Base-by-base conservation (phyloP, 768 basidiomycete genomes). In the Pleurotus platypus region DNA sequence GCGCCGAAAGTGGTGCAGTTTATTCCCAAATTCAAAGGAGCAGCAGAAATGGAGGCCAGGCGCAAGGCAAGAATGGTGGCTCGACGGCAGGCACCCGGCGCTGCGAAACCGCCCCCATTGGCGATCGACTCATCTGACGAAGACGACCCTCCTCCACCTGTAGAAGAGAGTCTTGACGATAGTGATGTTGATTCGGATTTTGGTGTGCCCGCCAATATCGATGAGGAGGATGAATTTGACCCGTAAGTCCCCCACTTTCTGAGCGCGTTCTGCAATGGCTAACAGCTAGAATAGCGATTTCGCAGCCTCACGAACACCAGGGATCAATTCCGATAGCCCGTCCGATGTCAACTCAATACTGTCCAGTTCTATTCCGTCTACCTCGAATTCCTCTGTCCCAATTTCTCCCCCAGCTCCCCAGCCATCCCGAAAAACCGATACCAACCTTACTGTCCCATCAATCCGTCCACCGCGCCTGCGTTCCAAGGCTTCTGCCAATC, bases 21-120 rank as follows among this genome's bases (percentile, higher is more conserved):
- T 62, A 75, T 89, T 22, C 91, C 91, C 15, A 86, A 82, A 50
- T 92, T 93, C 73, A 89, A 85, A 61, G 86, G 89, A 6, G 87
- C 88, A 0, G 90, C 83, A n/a, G 90, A 94, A 67, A 92, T 92
- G 90, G 92, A 92, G 60, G 83, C 79, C 3, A 76, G 90, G 13
- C 72, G 92, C 22, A 78, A 79, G 56, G 69, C 79, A 40, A 78
- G 91, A 11, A 82, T 93, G 75, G 82, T 81, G 40, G 86, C 86
- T 4, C 81, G 88, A 11, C 71, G 78, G 58, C 78, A 67, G n/a
- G 75, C 74, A 8, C 69, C 66, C 16, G 71, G 69, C 2, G 64
- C 73, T 2, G 63, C 69, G 2, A 58, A 66, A 1, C 62, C 66
- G 35, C 71, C 69, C n/a, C 66, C 70, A 3, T 64, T 69, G 3